Evolutionary conservation across 345 rosid genomes (phyloP), one percentile per base, ranked within the genome.

Genomic region (Dipteronia sinensis): DNA sequence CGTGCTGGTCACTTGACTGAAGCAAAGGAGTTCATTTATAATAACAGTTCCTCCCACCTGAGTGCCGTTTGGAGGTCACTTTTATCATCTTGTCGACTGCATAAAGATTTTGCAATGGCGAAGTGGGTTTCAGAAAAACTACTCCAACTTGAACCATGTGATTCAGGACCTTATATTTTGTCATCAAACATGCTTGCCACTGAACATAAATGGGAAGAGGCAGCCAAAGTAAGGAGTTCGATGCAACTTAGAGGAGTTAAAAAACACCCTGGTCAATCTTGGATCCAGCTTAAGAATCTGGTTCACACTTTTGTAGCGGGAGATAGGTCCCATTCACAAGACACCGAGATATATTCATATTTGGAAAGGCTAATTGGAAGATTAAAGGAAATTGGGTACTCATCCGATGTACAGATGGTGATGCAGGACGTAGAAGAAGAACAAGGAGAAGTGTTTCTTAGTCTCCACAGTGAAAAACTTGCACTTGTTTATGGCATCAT

Each of bases 181-280:
- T 15, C 77, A 29, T 86, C 93, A 19, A 87, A 87, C 70, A 80
- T 79, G 69, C 82, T 63, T 72, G 85, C 87, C 23, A 42, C 70
- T 31, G 85, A 79, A 76, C 75, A 72, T 27, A 75, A 72, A 68
- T 89, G 90, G 90, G 82, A 83, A 71, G 83, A 82, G 69, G 87
- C 86, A 20, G 85, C 86, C 58, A 55, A 77, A 12, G 42, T 82
- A 40, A 87, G 90, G 77, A 73, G 69, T 20, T 61, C 82, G 65
- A 87, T 89, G 89, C 84, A 51, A 61, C 76, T 72, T 29, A 79
- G 82, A 78, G 78, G 80, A 29, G 81, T 89, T 78, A 78, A 58
- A 22, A 89, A 85, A 75, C 70, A 78, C 55, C 88, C 90, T 2
- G 90, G 90, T 62, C 86, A 86, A 66, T 89, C 93, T 34, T 89